A percentile compares a stretch with the other conserved stretches of the same genome.
Evolutionary conservation across 805 yeast genomes (phyloP).

Genomic region (Sugiyamaella floridensis): DNA sequence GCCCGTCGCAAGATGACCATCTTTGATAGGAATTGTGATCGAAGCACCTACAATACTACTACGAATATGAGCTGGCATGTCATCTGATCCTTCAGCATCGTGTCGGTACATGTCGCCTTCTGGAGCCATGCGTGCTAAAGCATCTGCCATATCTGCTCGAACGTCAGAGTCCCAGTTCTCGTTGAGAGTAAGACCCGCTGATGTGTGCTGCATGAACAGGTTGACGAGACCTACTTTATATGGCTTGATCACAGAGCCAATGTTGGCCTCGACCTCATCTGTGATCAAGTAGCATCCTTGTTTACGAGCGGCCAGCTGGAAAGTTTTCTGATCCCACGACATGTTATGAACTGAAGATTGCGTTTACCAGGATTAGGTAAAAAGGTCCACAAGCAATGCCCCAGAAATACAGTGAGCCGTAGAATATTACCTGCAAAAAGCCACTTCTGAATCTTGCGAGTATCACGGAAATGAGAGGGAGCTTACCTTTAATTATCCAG

Average conservation of each 20-base stretch:
- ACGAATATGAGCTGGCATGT: constrained; percentile 78
- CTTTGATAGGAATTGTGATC: constrained; percentile 58
- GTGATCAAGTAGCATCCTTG: constrained; percentile 69
- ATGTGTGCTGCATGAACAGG: constrained; percentile 70
- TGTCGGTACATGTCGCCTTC: constrained; percentile 53
- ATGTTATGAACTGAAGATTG: constrained; percentile 10
- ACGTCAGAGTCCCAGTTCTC: constrained; percentile 81
- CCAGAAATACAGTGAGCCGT: too few species aligned
- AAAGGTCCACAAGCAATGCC: too few species aligned
- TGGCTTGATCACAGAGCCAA: constrained; percentile 50
- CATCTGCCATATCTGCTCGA: constrained; percentile 56
- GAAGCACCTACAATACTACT: constrained; percentile 54
- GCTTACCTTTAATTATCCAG: too few species aligned
- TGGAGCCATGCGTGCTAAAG: constrained; percentile 61
- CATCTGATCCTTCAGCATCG: constrained; percentile 71
- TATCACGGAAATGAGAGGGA: too few species aligned
- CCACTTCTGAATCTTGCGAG: too few species aligned
- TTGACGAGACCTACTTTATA: constrained; percentile 59
- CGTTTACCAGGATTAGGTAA: background rate
- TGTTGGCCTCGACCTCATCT: constrained; percentile 47
- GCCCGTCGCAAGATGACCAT: constrained; percentile 64
- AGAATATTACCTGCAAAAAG: too few species aligned
- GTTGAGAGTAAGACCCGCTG: constrained; percentile 69
- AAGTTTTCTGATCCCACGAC: constrained; percentile 55
- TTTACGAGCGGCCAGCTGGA: constrained; percentile 48